Conservation (phyloP, 1,139 yeast species). For the Meyerozyma smithsonii region DNA sequence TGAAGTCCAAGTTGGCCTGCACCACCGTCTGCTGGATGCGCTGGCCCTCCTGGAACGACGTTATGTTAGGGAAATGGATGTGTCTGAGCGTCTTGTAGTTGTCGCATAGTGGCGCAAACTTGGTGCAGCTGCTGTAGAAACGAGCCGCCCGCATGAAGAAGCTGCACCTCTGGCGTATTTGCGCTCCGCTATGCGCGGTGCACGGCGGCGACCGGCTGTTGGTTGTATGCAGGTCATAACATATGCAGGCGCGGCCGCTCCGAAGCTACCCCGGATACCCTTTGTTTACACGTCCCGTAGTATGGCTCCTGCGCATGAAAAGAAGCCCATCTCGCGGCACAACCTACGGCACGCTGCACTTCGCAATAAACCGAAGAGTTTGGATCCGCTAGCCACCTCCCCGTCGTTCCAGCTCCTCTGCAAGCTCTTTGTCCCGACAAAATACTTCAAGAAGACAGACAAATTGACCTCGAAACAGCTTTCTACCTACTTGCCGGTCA, state of each 20-base stretch:
- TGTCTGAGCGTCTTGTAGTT: conserved; percentile 48
- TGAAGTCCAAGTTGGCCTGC: conserved; percentile 58
- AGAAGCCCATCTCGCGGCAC: background rate
- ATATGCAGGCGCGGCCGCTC: background rate
- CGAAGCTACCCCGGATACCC: background rate
- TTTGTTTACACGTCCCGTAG: background rate
- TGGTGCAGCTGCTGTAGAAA: conserved; percentile 14
- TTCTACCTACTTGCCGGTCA: conserved; percentile 23
- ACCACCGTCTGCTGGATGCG: conserved; percentile 59
- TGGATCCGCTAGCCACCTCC: conserved; percentile 6
- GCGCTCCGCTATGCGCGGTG: conserved; percentile 1
- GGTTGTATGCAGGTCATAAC: background rate
- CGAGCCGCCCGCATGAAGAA: conserved; percentile 4
- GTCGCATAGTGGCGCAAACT: conserved; percentile 29
- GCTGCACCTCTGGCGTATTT: too few relatives aligned
- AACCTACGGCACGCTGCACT: background rate
- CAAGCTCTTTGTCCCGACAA: conserved; percentile 31
- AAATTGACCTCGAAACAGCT: conserved; percentile 24
- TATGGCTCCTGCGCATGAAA: background rate
- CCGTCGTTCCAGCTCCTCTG: conserved; percentile 33
- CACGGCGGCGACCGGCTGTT: background rate
- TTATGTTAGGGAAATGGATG: conserved; percentile 54
- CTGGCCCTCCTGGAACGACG: conserved; percentile 57
- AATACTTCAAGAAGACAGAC: conserved; percentile 23
- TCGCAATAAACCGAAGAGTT: background rate